Evolutionary conservation across 805 yeast species (phyloP), one percentile per base, ranked within the genome.

Genomic region (Candida silvicultrix): DNA sequence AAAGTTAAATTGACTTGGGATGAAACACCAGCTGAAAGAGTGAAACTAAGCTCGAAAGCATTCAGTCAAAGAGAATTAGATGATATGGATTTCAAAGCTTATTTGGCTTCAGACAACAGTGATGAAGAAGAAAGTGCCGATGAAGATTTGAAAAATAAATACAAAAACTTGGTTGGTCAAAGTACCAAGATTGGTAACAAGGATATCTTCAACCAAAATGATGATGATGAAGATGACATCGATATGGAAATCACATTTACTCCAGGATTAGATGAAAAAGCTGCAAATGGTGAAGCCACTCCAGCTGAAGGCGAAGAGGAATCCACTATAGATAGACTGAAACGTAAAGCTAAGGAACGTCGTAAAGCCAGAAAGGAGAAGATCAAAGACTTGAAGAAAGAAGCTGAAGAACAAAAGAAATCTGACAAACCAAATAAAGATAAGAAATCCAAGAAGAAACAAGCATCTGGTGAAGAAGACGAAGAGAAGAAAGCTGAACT

Each of bases 1-100:
- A 94, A 90, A 59, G 99, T 94, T 42, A 90, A 88, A 64, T 73
- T 94, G 54, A 90, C 98, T 0, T 94, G 99, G 99, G 99, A 94
- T 65, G 98, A 92, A 68, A 95, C 98, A 0, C 98, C 99, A 7
- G 83, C 81, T 47, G 97, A 89, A 58, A 78, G 99, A 59, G 64
- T 80, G 16, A 80, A 84, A 48, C 64, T 90, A 45, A 77, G 97
- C 1, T 75, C 85, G 15, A 82, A 84, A 54, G 88, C 89, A 7
- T 92, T 94, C 63, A 80, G 89, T 42, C 94, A 86, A 62, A 82
- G 85, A 61, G 98, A 94, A 62, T 73, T 89, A 41, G 94, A 85
- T 56, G 92, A 85, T 43, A 84, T 83, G 89, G 97, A 90, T 64
- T 84, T 90, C 68, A 80, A 86, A 57, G 96, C 98, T 1, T 94